These are phyloP conservation scores for Styphnolobium japonicum DNA, from an alignment of 306 rosid species.

Conservation along the genomic window DNA sequence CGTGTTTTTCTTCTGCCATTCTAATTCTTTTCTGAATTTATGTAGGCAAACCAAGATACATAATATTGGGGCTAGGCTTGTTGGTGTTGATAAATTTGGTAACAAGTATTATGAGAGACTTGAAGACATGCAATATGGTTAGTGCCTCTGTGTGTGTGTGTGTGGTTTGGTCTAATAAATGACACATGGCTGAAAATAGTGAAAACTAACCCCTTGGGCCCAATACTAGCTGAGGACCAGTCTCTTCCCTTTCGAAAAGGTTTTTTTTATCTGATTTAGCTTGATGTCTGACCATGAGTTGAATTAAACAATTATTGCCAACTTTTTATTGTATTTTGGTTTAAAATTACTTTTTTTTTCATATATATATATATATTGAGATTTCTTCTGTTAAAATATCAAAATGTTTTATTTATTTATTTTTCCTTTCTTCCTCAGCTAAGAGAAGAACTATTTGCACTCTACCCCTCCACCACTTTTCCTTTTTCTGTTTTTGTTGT, in stretches of 20 bases:
- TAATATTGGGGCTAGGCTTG: slow-evolving; percentile 82
- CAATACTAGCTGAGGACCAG: neutral
- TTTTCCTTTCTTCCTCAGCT: no score
- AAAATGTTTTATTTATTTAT: no score
- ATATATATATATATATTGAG: no score
- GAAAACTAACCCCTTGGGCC: neutral
- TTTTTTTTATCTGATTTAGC: neutral
- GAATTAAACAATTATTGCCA: no score
- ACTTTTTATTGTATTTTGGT: no score
- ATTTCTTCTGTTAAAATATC: no score
- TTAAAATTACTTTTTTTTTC: no score
- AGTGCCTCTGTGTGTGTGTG: slow-evolving; percentile 24
- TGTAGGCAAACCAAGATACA: slow-evolving; percentile 97
- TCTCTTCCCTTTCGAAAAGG: no score
- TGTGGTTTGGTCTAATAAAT: slow-evolving; percentile 8
- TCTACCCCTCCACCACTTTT: no score
- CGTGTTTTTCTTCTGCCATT: neutral
- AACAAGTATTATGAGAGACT: slow-evolving; percentile 86
- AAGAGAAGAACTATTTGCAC: no score
- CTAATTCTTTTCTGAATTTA: slow-evolving; percentile 27
- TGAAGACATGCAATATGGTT: slow-evolving; percentile 63
- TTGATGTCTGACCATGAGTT: no score
- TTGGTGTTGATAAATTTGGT: slow-evolving; percentile 92
- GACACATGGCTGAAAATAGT: neutral
- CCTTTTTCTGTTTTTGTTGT: no score